A percentile compares a stretch with the other conserved stretches of the same genome.
Conservation (phyloP, 2,329 filamentous ascomycete genomes). For the Pseudocercospora crystallina region DNA sequence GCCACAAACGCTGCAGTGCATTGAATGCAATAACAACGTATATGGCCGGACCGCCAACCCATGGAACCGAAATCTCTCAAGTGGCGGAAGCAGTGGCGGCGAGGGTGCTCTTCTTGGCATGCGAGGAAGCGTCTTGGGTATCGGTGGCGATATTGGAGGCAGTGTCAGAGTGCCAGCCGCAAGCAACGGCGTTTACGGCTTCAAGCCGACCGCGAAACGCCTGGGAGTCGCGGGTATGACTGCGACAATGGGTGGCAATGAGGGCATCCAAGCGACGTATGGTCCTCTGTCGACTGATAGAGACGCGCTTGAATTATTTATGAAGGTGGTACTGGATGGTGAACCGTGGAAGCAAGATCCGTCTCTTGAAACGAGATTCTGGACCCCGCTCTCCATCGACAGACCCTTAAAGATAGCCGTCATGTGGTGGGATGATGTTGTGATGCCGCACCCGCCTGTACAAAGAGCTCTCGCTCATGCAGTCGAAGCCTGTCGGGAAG, state of each 20-base stretch:
- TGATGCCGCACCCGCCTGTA: conserved; percentile 2
- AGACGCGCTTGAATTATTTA: conserved; percentile 20
- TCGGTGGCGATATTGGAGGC: conserved; percentile 62
- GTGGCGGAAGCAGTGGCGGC: conserved; percentile 66
- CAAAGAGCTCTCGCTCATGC: neutral
- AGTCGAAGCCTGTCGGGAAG: neutral
- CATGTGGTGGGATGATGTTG: conserved; percentile 1
- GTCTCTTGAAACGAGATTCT: conserved; percentile 3
- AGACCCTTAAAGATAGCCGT: neutral
- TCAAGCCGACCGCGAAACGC: conserved; percentile 41
- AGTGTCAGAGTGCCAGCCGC: conserved; percentile 81
- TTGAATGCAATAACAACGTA: conserved; percentile 34
- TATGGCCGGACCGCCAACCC: conserved; percentile 59
- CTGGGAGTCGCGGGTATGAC: conserved; percentile 1
- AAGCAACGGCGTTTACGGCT: conserved; percentile 50
- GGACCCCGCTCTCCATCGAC: neutral
- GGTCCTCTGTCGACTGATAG: conserved; percentile 25
- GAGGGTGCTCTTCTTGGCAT: conserved; percentile 62
- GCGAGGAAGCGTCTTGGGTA: conserved; percentile 58
- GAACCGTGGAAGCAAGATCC: conserved; percentile 19
- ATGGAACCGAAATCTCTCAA: conserved; percentile 57
- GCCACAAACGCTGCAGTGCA: conserved; percentile 45
- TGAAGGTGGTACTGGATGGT: conserved; percentile 17
- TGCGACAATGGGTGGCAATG: conserved; percentile 33
- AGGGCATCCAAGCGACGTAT: conserved; percentile 34